These are phyloP conservation scores for Zalaria sp. DNA, from an alignment of 2,329 filamentous ascomycete genomes.

Conservation along the genomic window DNA sequence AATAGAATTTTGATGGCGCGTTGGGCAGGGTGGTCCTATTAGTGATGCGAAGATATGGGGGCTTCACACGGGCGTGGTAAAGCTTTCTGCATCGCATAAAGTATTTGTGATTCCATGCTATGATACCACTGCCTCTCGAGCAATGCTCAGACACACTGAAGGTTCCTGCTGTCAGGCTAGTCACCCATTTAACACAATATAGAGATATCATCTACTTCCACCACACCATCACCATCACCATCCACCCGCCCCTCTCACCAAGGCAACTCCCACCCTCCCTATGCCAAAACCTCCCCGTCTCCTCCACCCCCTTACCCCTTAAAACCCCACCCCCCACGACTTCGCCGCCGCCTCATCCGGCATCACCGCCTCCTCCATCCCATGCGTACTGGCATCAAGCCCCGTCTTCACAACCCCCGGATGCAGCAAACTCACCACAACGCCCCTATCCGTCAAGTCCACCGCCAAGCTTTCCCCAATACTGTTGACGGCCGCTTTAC, in stretches of 20 bases:
- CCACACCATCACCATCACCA: no score
- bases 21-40: no score
- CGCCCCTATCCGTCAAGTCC: slow-evolving; percentile 24
- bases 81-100: no score
- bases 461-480: slow-evolving; percentile 29
- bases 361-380: slow-evolving; percentile 24
- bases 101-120: no score
- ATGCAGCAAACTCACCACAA: slow-evolving; percentile 28
- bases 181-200: no score
- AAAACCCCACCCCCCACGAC: slow-evolving; percentile 27
- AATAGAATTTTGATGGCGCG: no score
- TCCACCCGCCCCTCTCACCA: slow-evolving; percentile 17
- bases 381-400: slow-evolving; percentile 13
- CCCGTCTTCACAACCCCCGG: slow-evolving; percentile 28
- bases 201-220: no score
- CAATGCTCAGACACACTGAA: no score
- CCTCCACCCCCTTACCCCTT: slow-evolving; percentile 23
- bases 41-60: no score
- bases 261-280: slow-evolving; percentile 27
- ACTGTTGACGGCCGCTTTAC: slow-evolving; percentile 30
- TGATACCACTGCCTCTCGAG: no score
- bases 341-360: slow-evolving; percentile 31
- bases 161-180: no score
- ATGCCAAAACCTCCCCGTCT: slow-evolving; percentile 31
- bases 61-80: no score